Evolutionary conservation across 139 green algal species (phyloP).

Genomic region (Yamagishiella unicocca): DNA sequence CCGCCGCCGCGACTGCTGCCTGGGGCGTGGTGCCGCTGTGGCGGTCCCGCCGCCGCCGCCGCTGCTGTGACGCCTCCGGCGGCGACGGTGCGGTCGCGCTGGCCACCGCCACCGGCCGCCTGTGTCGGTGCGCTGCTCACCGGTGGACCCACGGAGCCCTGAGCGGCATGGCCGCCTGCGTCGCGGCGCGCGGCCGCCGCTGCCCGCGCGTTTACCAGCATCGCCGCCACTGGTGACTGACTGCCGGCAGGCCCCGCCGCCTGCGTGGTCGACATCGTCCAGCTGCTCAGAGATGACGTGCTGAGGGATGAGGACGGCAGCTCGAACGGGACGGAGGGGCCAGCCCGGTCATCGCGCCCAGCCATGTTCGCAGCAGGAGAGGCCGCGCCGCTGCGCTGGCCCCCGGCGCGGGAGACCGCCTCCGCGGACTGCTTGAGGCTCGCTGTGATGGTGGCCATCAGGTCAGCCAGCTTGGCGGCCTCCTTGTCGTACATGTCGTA

Average conservation of each 20-base stretch:
- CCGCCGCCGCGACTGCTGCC: neutral
- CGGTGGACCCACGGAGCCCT: too few species aligned
- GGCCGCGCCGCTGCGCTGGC: neutral
- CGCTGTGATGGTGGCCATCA: constrained; percentile 24
- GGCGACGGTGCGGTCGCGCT: too few species aligned
- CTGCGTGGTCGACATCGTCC: constrained; percentile 2
- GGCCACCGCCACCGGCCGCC: too few species aligned
- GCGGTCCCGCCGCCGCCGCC: too few species aligned
- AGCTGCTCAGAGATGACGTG: neutral
- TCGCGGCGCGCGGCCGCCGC: neutral
- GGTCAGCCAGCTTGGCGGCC: neutral
- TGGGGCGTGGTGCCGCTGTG: too few species aligned
- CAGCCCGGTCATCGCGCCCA: neutral
- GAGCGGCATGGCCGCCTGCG: too few species aligned
- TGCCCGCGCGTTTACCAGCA: neutral
- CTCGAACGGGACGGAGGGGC: too few species aligned
- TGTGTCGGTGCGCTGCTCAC: too few species aligned
- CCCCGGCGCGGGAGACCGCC: neutral
- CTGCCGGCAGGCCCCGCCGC: neutral
- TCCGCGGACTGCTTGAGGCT: constrained; percentile 15
- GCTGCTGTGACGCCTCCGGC: too few species aligned
- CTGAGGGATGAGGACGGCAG: neutral
- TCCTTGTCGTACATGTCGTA: constrained; percentile 46
- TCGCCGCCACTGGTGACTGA: neutral
- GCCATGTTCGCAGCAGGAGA: neutral